A percentile compares a stretch with the other conserved stretches of the same genome.
These are phyloP conservation scores for Anethum foeniculum DNA, from an alignment of 140 eudicot genomes.

Conservation along the genomic window DNA sequence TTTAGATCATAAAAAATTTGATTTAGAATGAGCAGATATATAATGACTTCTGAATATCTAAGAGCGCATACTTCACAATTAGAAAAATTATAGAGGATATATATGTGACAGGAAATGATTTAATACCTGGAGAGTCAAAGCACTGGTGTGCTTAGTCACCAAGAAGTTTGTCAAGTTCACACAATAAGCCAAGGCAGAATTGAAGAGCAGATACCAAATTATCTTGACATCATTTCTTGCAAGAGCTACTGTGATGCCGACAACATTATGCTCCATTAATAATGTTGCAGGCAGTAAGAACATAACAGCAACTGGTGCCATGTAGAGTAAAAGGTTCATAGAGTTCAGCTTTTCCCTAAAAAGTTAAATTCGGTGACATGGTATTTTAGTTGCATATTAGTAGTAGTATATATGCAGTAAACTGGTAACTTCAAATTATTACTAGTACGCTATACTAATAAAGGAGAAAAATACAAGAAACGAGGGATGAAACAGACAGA, in stretches of 20 bases:
- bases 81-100: neutral
- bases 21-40: neutral
- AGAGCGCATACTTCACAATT: neutral
- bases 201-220: constrained; percentile 29
- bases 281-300: constrained; percentile 29
- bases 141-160: constrained; percentile 42
- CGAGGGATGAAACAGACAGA: neutral
- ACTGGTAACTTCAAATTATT: neutral
- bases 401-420: neutral
- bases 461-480: neutral
- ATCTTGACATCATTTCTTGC: constrained; percentile 26
- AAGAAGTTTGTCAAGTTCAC: constrained; percentile 39
- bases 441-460: neutral
- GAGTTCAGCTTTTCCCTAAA: constrained; percentile 15
- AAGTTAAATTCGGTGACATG: neutral
- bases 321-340: constrained; percentile 15
- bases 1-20: neutral
- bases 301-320: constrained; percentile 13
- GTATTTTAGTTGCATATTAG: neutral
- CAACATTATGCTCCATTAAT: constrained; percentile 29
- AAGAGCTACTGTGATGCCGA: constrained; percentile 32
- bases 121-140: constrained; percentile 43
- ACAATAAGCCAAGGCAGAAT: constrained; percentile 35
- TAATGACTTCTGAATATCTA: neutral
- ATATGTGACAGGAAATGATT: neutral